Base-by-base conservation (phyloP, 2,329 filamentous ascomycete species). In the Colletotrichum lupini region DNA sequence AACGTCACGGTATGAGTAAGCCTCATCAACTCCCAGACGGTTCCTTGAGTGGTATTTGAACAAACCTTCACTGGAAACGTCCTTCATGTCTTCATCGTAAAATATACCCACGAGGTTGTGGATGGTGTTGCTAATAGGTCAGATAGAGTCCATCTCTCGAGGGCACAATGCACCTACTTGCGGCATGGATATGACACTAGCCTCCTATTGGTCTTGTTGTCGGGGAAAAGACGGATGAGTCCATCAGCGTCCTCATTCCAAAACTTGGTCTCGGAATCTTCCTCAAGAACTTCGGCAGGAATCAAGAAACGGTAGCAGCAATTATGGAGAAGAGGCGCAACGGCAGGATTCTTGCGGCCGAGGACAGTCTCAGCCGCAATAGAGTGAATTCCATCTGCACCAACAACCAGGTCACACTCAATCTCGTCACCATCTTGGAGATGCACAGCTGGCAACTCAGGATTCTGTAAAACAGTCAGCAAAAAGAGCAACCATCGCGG, bases 361-460 rank as follows among this genome's bases (percentile, higher is more conserved):
- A 80, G 66, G 5, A 83, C 74, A 4, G 74, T 72, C 67, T 81
- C 76, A 5, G 77, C 74, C 14, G 77, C 82, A 8, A 76, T 65
- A 16, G 80, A 82, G 63, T 85, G 84, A 19, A 85, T 77, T 6
- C 86, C 86, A 74, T 88, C 86, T 2, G 86, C 85, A 4, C 82
- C 84, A 46, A 87, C 78, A 22, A 87, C 80, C 3, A 87, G 70
- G 70, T 87, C 84, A 24, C 77, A 80, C 6, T 60, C 60, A 12
- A 82, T 72, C 14, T 76, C 72, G 5, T 77, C 65, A 3, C 82
- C 83, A n/a, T 76, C 74, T 6, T 69, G 70, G 6, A 85, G 75
- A 1, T 76, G 77, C 3, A 82, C 78, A 0, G 79, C 79, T 0
- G 80, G 78, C 16, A 65, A 65, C 2, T 74, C 75, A 1, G 78